Percentiles rank a stretch among this genome's conserved stretches.
Conservation (phyloP, 2,329 filamentous ascomycete species). For the Colletotrichum sp. region DNA sequence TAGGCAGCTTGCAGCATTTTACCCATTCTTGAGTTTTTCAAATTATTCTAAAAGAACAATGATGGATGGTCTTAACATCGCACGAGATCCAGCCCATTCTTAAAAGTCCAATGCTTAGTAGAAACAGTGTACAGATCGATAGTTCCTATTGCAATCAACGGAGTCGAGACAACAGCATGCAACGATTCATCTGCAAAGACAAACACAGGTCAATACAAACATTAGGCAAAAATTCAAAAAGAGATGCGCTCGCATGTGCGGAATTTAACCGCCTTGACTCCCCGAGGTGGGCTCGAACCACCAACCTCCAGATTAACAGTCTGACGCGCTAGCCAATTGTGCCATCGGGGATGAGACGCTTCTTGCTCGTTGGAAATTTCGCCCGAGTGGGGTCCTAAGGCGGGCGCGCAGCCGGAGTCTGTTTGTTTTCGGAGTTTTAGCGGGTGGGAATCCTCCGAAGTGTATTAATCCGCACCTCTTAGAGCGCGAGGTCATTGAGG, state of each 20-base stretch:
- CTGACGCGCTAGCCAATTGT: constrained; percentile 23
- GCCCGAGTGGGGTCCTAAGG: fast-evolving
- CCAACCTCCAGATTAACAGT: constrained; percentile 23
- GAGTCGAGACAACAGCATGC: fast-evolving
- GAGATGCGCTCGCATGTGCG: background rate
- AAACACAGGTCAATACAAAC: background rate
- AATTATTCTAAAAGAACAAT: background rate
- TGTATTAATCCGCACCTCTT: background rate
- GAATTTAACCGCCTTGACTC: background rate
- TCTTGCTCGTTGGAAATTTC: fast-evolving
- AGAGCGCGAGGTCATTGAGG: fast-evolving
- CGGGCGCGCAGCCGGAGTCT: too few species aligned
- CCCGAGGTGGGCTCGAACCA: constrained; percentile 22
- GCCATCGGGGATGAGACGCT: constrained; percentile 19
- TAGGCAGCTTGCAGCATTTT: background rate
- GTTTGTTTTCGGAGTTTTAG: too few species aligned
- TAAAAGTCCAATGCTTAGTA: too few species aligned
- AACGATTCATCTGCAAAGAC: background rate
- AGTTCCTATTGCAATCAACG: too few species aligned
- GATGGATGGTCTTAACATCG: too few species aligned
- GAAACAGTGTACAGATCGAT: too few species aligned
- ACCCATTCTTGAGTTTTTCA: background rate
- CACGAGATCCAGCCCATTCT: background rate
- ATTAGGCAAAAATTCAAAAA: background rate
- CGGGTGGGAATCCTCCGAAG: background rate